Evolutionary conservation across 495 filamentous ascomycete genomes (phyloP), one percentile per base, ranked within the genome.

Genomic region (Penicillium goetzii): DNA sequence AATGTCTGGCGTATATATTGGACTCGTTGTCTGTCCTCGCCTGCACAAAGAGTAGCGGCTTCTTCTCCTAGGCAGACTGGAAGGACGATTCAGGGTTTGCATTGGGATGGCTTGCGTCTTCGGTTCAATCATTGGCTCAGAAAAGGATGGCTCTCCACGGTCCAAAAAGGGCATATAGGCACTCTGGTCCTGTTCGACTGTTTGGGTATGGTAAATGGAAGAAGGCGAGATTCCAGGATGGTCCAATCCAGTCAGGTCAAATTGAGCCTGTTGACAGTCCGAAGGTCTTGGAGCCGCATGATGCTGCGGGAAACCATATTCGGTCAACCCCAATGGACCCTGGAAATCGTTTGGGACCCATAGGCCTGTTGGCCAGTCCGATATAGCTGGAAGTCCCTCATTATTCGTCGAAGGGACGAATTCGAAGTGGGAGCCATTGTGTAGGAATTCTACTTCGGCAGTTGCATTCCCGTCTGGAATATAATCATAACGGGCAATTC

Each of bases 51-150:
- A 57, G 25, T 57, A 57, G 9, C 26, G 55, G 12, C 55, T 57
- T 57, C 55, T 40, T 43, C 38, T 40, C 38, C 55, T 57, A 8
- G 55, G 55, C 6, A 57, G 55, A 14, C 55, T 32, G 10, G 38
- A 17, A 19, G 34, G 57, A 32, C 40, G 41, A 34, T 50, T 50
- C 32, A 36, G 5, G 11, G 1, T 21, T 55, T 19, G 52, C 14
- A 55, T 23, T 23, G 32, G 32, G 23, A 55, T 55, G 4, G 52
- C n/a, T 36, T 19, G 52, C n/a, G 21, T 17, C 4, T 19, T 23
- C 10, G 28, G 7, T 21, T 23, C n/a, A 7, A 55, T 4, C 25
- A 28, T 30, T 9, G 12, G 47, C 23, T 30, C 23, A 2, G 1
- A 8, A 4, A 51, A 51, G 1, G 21, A 55, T 23, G 52, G 25